Conservation (phyloP, 352 stramenopile species). For the Nothophytophthora sp. region DNA sequence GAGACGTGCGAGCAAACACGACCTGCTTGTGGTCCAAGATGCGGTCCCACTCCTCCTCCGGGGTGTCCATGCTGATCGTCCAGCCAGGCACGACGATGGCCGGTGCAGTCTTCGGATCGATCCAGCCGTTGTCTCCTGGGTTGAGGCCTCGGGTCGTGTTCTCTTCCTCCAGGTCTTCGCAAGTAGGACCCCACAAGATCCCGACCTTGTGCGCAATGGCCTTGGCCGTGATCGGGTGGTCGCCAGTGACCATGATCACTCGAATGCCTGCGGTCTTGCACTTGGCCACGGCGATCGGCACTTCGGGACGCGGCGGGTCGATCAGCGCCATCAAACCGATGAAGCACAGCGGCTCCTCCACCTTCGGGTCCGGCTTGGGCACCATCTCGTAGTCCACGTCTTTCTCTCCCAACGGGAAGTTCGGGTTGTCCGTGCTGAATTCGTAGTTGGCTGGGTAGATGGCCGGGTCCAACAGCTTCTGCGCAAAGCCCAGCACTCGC, state of each 20-base stretch:
- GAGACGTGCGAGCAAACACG: constrained; percentile 98
- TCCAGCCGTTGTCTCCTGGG: constrained; percentile 68
- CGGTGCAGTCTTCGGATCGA: constrained; percentile 65
- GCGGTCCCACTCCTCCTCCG: constrained; percentile 91
- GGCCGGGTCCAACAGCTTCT: constrained; percentile 53
- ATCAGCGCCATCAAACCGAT: constrained; percentile 98
- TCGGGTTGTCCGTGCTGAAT: constrained; percentile 74
- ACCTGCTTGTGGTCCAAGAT: constrained; percentile 90
- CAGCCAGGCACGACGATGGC: constrained; percentile 90
- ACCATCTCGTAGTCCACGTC: constrained; percentile 78
- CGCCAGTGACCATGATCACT: constrained; percentile 99
- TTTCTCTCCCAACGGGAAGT: constrained; percentile 85
- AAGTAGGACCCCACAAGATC: constrained; percentile 92
- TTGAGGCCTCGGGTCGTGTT: constrained; percentile 89
- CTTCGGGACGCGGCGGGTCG: constrained; percentile 97
- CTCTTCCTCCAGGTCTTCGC: constrained; percentile 83
- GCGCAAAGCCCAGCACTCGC: constrained; percentile 65
- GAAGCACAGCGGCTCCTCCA: constrained; percentile 92
- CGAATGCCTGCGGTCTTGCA: constrained; percentile 97
- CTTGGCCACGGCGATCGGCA: constrained; percentile 94
- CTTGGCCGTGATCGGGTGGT: constrained; percentile 98
- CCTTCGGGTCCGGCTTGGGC: constrained; percentile 74
- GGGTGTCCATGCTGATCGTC: constrained; percentile 95
- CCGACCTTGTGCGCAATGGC: constrained; percentile 98
- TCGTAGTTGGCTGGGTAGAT: constrained; percentile 61